Evolutionary conservation across 164 flowering plant species (phyloP).

Genomic region (Hamamelis virginiana): DNA sequence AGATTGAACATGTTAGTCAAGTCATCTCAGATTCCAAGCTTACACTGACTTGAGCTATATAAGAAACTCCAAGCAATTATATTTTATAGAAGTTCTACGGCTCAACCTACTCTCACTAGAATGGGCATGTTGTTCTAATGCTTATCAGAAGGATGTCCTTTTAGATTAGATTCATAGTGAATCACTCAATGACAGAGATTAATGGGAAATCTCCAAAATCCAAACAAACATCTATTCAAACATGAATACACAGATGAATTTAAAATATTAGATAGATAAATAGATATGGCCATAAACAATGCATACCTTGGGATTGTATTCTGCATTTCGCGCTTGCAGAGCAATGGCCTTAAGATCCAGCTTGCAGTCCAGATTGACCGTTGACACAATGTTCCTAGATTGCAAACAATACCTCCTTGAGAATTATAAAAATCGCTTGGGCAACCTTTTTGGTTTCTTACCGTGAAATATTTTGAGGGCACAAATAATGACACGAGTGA

Average conservation of each 20-base stretch:
- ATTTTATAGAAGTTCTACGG: background rate
- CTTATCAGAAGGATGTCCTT: too few relatives aligned
- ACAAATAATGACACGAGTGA: too few relatives aligned
- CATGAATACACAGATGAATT: background rate
- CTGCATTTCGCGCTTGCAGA: conserved; percentile 86
- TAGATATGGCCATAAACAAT: background rate
- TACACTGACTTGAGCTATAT: background rate
- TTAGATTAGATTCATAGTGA: too few relatives aligned
- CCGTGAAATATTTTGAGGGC: background rate
- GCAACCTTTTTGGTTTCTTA: too few relatives aligned
- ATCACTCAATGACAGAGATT: too few relatives aligned
- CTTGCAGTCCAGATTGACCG: conserved; percentile 90
- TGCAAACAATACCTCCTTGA: background rate
- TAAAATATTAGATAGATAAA: background rate
- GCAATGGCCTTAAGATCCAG: conserved; percentile 86
- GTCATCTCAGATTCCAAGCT: background rate
- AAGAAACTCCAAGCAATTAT: background rate
- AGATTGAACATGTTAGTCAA: background rate
- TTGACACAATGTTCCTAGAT: conserved; percentile 90
- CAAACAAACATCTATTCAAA: background rate
- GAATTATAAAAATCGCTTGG: background rate
- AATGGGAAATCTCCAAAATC: too few relatives aligned
- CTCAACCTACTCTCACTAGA: background rate
- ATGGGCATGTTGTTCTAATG: too few relatives aligned
- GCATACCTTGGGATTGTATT: conserved; percentile 86